A percentile compares a stretch with the other conserved stretches of the same genome.
Evolutionary conservation across 2,329 filamentous ascomycete species (phyloP).

Genomic region (Penicillium sp.): DNA sequence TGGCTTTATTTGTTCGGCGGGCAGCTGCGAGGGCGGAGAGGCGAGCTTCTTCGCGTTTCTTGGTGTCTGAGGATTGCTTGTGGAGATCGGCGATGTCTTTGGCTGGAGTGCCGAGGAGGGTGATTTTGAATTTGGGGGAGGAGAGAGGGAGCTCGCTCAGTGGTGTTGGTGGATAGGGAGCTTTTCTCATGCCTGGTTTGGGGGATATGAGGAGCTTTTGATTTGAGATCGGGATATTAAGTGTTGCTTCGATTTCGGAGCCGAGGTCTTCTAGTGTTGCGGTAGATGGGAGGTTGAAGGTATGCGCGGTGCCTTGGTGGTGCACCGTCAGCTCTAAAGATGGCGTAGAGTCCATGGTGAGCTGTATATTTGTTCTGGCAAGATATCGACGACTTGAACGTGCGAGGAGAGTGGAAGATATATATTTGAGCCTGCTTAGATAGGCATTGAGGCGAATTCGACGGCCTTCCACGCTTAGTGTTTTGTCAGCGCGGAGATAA

Average conservation of each 20-base stretch:
- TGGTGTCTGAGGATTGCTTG: slow-evolving; percentile 31
- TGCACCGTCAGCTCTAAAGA: slow-evolving; percentile 50
- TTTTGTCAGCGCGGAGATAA: slow-evolving; percentile 9
- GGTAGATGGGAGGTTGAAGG: slow-evolving; percentile 48
- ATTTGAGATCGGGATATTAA: slow-evolving; percentile 43
- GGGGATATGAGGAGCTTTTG: slow-evolving; percentile 49
- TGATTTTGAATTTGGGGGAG: slow-evolving; percentile 47
- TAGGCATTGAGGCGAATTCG: slow-evolving; percentile 25
- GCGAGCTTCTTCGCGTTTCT: slow-evolving; percentile 32
- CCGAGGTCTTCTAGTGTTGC: slow-evolving; percentile 53
- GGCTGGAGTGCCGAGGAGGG: slow-evolving; percentile 45
- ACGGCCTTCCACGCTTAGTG: slow-evolving; percentile 31
- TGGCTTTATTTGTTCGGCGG: slow-evolving; percentile 12
- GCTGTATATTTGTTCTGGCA: background rate
- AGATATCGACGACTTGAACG: background rate
- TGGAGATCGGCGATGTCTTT: slow-evolving; percentile 45
- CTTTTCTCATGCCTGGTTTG: slow-evolving; percentile 48
- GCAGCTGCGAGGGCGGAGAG: slow-evolving; percentile 25
- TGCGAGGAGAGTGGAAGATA: background rate
- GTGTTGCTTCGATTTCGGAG: slow-evolving; percentile 29
- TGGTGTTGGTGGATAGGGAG: slow-evolving; percentile 42
- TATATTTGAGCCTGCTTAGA: slow-evolving; percentile 13
- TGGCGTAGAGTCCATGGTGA: slow-evolving; percentile 6
- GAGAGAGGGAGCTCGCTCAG: slow-evolving; percentile 34
- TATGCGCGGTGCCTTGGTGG: slow-evolving; percentile 55